Conservation (phyloP, 1,284 basidiomycete genomes). For the Amylostereum chailletii region DNA sequence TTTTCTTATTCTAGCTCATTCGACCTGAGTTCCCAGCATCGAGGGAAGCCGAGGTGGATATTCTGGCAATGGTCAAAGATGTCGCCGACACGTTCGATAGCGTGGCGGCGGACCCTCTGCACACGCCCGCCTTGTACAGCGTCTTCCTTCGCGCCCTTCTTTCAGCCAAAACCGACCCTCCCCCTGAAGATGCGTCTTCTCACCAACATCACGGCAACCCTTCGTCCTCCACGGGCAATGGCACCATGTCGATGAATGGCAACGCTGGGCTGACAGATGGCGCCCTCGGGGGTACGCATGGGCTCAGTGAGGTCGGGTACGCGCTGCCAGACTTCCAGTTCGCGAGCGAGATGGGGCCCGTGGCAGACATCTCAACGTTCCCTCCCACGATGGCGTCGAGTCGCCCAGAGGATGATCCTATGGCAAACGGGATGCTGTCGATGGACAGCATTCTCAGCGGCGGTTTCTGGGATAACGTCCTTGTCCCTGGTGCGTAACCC, state of each 20-base stretch:
- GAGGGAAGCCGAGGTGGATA: slow-evolving; percentile 65
- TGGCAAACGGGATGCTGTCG: slow-evolving; percentile 38
- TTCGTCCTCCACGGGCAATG: too few relatives aligned
- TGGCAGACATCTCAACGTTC: slow-evolving; percentile 70
- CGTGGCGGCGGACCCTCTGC: slow-evolving; percentile 64
- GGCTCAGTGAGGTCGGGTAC: slow-evolving; percentile 5
- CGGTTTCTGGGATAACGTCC: slow-evolving; percentile 77
- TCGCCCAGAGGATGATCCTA: slow-evolving; percentile 36
- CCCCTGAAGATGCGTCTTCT: slow-evolving; percentile 13
- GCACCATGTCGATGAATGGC: too few relatives aligned
- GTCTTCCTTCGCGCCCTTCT: slow-evolving; percentile 78
- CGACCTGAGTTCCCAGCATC: slow-evolving; percentile 76
- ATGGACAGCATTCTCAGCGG: slow-evolving; percentile 75
- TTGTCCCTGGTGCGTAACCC: slow-evolving; percentile 61
- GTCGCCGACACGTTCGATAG: slow-evolving; percentile 74
- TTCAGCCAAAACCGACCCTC: slow-evolving; percentile 45
- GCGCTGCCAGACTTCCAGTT: slow-evolving; percentile 52
- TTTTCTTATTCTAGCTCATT: slow-evolving; percentile 44
- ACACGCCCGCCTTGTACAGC: slow-evolving; percentile 84
- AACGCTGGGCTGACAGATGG: too few relatives aligned
- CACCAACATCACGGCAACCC: too few relatives aligned
- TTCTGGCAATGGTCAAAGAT: slow-evolving; percentile 67
- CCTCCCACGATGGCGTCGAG: slow-evolving; percentile 69
- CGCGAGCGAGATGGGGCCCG: slow-evolving; percentile 73
- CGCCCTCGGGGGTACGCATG: too few relatives aligned